A percentile compares a stretch with the other conserved stretches of the same genome.
phyloP scores from a whole-genome alignment of 2,329 filamentous ascomycete genomes.

The Stylonectria norvegica region DNA sequence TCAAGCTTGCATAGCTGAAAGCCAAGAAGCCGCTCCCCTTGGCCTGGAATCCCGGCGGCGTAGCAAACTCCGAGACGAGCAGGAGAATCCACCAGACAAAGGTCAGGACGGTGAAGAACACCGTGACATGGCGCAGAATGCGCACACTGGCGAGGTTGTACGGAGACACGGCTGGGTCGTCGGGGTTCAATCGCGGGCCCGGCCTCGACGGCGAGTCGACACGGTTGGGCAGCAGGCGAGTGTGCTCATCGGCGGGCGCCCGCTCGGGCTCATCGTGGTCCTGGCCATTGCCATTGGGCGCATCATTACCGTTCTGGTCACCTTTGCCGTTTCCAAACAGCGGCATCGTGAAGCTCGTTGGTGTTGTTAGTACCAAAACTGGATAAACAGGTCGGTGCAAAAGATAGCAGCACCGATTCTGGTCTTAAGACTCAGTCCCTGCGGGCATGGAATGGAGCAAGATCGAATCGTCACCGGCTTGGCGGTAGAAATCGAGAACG shows the following conservation, averaged over 20 bases:
- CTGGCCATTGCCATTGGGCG: slow-evolving; percentile 9
- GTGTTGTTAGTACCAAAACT: slow-evolving; percentile 4
- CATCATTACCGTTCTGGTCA: slow-evolving; percentile 13
- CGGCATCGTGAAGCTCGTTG: slow-evolving; percentile 29
- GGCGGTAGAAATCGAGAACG: too few relatives aligned
- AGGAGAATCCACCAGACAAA: slow-evolving; percentile 92
- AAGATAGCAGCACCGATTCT: too few relatives aligned
- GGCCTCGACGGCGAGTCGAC: slow-evolving; percentile 45
- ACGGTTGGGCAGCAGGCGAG: slow-evolving; percentile 66
- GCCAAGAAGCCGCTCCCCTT: slow-evolving; percentile 91
- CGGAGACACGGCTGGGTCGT: slow-evolving; percentile 64
- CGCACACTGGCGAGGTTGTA: slow-evolving; percentile 95
- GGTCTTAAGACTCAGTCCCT: too few relatives aligned
- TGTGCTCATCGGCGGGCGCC: slow-evolving; percentile 48
- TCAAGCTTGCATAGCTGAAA: slow-evolving; percentile 77
- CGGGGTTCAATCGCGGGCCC: slow-evolving; percentile 36
- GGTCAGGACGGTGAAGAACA: slow-evolving; percentile 69
- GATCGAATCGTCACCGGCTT: too few relatives aligned
- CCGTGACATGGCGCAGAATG: slow-evolving; percentile 71
- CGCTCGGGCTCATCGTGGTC: slow-evolving; percentile 23
- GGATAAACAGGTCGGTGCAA: too few relatives aligned
- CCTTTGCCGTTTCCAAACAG: slow-evolving; percentile 31
- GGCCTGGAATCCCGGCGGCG: slow-evolving; percentile 79
- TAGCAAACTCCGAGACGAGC: slow-evolving; percentile 87
- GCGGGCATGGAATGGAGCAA: too few relatives aligned